phyloP scores from a whole-genome alignment of 179 eudicot genomes.

The Spergularia azorica region DNA sequence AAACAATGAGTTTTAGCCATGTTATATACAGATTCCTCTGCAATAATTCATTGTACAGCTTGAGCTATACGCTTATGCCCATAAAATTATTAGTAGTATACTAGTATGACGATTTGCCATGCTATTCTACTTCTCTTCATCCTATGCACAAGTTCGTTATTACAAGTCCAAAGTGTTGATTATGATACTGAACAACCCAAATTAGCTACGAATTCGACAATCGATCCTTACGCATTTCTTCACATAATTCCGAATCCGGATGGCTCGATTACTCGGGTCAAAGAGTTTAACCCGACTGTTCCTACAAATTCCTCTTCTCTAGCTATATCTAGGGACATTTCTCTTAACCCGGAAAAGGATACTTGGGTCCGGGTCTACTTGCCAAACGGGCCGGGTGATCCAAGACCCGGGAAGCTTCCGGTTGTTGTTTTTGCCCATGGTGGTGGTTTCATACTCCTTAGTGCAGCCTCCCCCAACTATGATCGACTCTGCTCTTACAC shows the following conservation, averaged over 20 bases:
- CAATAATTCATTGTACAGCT: neutral
- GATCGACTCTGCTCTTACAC: constrained; percentile 33
- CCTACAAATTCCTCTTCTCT: constrained; percentile 29
- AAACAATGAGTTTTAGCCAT: neutral
- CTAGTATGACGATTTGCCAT: neutral
- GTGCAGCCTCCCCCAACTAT: constrained; percentile 22
- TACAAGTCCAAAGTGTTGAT: neutral
- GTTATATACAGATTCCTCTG: neutral
- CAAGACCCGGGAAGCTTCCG: constrained; percentile 25
- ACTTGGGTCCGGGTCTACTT: constrained; percentile 48
- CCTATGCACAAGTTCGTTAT: neutral
- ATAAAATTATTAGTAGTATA: neutral
- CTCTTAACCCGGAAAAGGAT: constrained; percentile 34
- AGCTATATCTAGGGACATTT: constrained; percentile 39
- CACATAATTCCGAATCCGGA: constrained; percentile 35
- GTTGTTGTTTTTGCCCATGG: constrained; percentile 48
- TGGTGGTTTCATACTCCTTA: constrained; percentile 46
- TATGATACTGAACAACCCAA: neutral
- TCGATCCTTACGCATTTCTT: constrained; percentile 26
- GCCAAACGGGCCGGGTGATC: constrained; percentile 24
- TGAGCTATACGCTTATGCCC: neutral
- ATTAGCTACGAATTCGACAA: neutral
- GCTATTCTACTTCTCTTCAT: neutral
- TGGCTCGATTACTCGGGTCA: constrained; percentile 36
- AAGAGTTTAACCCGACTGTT: constrained; percentile 19